phyloP scores from a whole-genome alignment of 495 filamentous ascomycete genomes.

The Annulohypoxylon moriforme region DNA sequence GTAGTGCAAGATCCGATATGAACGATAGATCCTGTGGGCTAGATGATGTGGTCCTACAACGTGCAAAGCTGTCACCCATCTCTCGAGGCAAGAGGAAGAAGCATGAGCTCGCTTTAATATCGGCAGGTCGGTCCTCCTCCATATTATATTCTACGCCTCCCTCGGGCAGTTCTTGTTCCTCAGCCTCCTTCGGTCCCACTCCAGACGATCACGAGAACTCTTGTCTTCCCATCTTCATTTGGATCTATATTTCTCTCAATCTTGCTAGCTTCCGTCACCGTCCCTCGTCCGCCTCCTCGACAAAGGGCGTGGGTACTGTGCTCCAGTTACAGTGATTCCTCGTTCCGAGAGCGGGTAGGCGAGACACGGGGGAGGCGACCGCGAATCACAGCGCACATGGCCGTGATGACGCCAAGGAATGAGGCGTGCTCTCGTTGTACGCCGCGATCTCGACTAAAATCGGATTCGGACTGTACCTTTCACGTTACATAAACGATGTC shows the following conservation, averaged over 20 bases:
- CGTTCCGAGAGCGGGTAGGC: slow-evolving; percentile 35
- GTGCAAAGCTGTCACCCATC: slow-evolving; percentile 20
- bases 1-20: slow-evolving; percentile 34
- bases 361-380: slow-evolving; percentile 34
- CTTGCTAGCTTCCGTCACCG: slow-evolving; percentile 13
- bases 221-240: slow-evolving; percentile 2
- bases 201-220: slow-evolving; percentile 32
- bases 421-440: slow-evolving; percentile 31
- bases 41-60: slow-evolving; percentile 34
- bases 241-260: slow-evolving; percentile 7
- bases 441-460: slow-evolving; percentile 23
- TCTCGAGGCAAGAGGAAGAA: neutral
- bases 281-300: slow-evolving; percentile 2
- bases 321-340: slow-evolving; percentile 13
- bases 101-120: neutral
- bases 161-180: slow-evolving; percentile 30
- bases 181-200: slow-evolving; percentile 16
- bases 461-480: slow-evolving; percentile 20
- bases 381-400: slow-evolving; percentile 34
- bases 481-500: slow-evolving; percentile 36
- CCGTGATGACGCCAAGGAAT: slow-evolving; percentile 28
- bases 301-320: slow-evolving; percentile 21
- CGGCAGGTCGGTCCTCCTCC: neutral
- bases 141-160: slow-evolving; percentile 24
- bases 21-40: slow-evolving; percentile 34